Percentiles rank a stretch among this genome's conserved stretches.
phyloP scores from a whole-genome alignment of 257 asterid genomes.

The Solanum ahanhuiri region DNA sequence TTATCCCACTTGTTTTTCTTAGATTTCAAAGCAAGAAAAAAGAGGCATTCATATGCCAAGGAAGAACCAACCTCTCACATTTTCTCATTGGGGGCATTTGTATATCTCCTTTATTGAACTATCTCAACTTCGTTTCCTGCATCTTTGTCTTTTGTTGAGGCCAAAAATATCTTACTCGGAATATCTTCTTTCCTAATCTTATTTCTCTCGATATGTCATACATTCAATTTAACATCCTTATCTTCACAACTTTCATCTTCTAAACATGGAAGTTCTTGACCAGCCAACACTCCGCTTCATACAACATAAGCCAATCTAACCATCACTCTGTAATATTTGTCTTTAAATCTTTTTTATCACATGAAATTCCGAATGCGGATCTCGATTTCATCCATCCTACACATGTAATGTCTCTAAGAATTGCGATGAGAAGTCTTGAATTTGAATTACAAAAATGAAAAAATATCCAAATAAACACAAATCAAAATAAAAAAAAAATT shows the following conservation, averaged over 20 bases:
- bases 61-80: neutral
- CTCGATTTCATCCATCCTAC: neutral
- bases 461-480: no score
- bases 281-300: accelerated
- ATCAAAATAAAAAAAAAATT: no score
- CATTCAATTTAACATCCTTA: no score
- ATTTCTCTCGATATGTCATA: no score
- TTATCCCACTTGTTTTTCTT: neutral
- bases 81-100: neutral
- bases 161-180: accelerated
- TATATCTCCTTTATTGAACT: neutral
- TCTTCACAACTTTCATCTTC: no score
- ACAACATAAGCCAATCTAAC: neutral
- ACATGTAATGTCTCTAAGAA: neutral
- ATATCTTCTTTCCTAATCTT: no score
- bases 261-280: neutral
- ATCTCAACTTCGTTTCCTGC: no score
- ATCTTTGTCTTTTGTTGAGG: neutral
- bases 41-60: no score
- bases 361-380: accelerated
- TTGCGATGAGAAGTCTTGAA: accelerated
- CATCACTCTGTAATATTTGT: no score
- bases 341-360: no score
- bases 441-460: no score
- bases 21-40: neutral